A percentile compares a stretch with the other conserved stretches of the same genome.
Conservation (phyloP, 768 basidiomycete genomes). For the Boletellus ananas region DNA sequence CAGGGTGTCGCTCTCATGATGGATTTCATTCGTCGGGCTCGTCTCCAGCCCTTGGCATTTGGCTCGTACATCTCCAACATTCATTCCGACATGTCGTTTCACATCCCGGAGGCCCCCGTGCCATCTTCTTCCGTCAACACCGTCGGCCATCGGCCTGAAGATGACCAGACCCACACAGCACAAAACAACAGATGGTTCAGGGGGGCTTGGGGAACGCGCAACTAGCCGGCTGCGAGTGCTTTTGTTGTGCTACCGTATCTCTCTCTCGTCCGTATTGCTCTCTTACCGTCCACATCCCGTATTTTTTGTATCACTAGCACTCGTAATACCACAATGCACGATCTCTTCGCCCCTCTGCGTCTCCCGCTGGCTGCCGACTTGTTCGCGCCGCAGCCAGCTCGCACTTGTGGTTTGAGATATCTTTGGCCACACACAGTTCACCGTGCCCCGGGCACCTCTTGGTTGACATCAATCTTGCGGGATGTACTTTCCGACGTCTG, state of each 20-base stretch:
- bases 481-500: conserved; percentile 87
- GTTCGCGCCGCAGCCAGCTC: conserved; percentile 12
- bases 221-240: conserved; percentile 4
- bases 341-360: neutral
- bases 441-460: too few species aligned
- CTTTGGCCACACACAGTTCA: neutral
- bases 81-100: conserved; percentile 31
- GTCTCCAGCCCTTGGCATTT: conserved; percentile 48
- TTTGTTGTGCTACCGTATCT: conserved; percentile 17
- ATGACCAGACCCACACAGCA: conserved; percentile 4
- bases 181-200: conserved; percentile 24
- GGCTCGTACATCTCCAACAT: conserved; percentile 35
- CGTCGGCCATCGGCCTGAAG: conserved; percentile 17
- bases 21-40: conserved; percentile 73
- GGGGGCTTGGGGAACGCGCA: conserved; percentile 23
- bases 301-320: conserved; percentile 33
- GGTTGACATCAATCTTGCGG: neutral
- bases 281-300: conserved; percentile 11
- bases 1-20: conserved; percentile 86
- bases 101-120: conserved; percentile 19
- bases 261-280: conserved; percentile 12
- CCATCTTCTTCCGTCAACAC: conserved; percentile 11
- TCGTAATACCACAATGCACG: conserved; percentile 21
- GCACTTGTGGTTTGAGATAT: neutral
- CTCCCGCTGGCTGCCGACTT: neutral